Evolutionary conservation across 495 filamentous ascomycete genomes (phyloP), one percentile per base, ranked within the genome.

Genomic region (Filosporella fistucella): DNA sequence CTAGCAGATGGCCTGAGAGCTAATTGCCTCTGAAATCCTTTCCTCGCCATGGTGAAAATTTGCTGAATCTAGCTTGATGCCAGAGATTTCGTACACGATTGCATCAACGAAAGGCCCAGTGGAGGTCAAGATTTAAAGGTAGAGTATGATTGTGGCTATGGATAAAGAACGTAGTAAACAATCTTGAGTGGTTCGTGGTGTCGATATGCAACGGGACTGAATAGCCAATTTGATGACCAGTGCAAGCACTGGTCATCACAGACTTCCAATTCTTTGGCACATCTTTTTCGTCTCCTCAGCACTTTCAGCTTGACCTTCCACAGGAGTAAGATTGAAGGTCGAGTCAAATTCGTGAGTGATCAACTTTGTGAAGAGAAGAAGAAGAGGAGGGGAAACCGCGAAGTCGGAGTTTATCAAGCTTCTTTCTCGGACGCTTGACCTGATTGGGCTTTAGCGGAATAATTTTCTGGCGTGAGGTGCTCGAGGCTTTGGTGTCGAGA

Each of bases 301-400:
- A 32, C 25, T 21, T 52, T 55, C 56, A 46, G 21, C 52, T 58
- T 52, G 37, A 47, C 23, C 23, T 78, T 75, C 81, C 65, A 66
- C 59, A 53, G 70, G 74, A 75, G 72, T 51, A 58, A 59, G 49
- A n/a, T n/a, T n/a, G 58, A 59, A 47, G 51, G 41, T 55, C 58
- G 68, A 72, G 82, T 76, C 82, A 83, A 84, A 82, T 80, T 85
- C 35, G 60, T 73, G 74, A 76, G 80, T 77, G 80, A 51, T 71
- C 63, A 84, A 84, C 77, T 84, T 85, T 83, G 71, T 65, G 53
- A 63, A 62, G 26, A 32, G 55, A 61, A 54, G 57, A 62, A 55
- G 52, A 54, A 40, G 56, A 26, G 51, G 51, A 45, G 45, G 18
- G 14, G 42, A 51, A 12, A 14, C 18, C 13, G 32, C 32, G 32